Evolutionary conservation across 2,329 filamentous ascomycete genomes (phyloP).

Genomic region (Arthrobotrys conoides): DNA sequence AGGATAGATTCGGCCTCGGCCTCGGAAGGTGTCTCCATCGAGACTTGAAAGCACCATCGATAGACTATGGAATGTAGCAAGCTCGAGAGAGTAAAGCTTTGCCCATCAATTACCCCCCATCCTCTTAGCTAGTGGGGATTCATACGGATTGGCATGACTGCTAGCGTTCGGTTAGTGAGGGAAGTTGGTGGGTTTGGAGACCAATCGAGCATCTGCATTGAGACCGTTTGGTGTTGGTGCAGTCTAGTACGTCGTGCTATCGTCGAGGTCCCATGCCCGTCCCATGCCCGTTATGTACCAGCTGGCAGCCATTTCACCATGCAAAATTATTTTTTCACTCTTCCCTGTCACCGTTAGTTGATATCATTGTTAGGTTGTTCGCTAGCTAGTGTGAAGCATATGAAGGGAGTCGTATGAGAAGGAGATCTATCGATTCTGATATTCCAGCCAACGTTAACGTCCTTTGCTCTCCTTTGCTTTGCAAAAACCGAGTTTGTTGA

Average conservation of each 20-base stretch:
- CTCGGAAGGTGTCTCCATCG: slow-evolving; percentile 6
- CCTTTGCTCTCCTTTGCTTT: no score
- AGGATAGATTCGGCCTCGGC: slow-evolving; percentile 9
- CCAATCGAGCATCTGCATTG: slow-evolving; percentile 48
- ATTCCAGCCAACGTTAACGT: no score
- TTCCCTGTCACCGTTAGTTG: background rate
- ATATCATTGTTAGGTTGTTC: no score
- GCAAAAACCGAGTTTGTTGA: background rate
- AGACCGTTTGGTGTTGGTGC: slow-evolving; percentile 28
- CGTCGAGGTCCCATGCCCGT: slow-evolving; percentile 4
- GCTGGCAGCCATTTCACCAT: background rate
- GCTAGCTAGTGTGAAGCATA: no score
- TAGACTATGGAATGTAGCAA: slow-evolving; percentile 25
- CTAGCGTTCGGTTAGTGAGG: slow-evolving; percentile 42
- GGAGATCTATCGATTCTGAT: no score
- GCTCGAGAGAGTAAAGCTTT: slow-evolving; percentile 21
- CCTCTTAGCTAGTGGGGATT: background rate
- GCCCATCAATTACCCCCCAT: slow-evolving; percentile 13
- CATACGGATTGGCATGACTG: slow-evolving; percentile 20
- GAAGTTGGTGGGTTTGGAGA: slow-evolving; percentile 27
- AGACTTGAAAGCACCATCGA: slow-evolving; percentile 16
- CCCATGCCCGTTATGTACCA: slow-evolving; percentile 19
- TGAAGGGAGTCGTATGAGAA: no score
- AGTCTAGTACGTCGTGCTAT: slow-evolving; percentile 18
- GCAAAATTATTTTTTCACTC: background rate